phyloP scores from a whole-genome alignment of 2,329 filamentous ascomycete genomes.

The Cercospora berteroae region DNA sequence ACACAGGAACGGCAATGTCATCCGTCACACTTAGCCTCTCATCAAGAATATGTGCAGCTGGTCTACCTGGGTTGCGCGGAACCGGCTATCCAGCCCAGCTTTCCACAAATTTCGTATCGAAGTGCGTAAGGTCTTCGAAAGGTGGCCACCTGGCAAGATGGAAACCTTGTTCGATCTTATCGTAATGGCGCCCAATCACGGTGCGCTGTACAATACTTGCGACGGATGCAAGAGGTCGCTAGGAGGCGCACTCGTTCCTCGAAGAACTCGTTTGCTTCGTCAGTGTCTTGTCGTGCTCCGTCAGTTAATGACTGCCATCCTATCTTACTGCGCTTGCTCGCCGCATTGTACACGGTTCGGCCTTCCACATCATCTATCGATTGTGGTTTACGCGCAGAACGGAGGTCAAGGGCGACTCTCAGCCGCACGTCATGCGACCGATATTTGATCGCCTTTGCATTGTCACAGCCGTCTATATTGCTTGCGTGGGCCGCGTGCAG shows the following conservation, averaged over 20 bases:
- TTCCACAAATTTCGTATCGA: neutral
- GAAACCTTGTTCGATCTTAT: neutral
- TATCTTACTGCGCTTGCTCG: neutral
- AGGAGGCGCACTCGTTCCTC: neutral
- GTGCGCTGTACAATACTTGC: neutral
- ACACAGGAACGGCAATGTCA: neutral
- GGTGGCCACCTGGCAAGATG: neutral
- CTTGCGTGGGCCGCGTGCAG: neutral
- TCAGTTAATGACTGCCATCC: neutral
- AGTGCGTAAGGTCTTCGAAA: neutral
- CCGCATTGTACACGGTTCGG: neutral
- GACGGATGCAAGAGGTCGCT: neutral
- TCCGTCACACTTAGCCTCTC: neutral
- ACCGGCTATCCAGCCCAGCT: neutral
- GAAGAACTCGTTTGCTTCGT: neutral
- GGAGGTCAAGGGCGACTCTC: neutral
- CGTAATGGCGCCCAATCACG: neutral
- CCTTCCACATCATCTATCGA: neutral
- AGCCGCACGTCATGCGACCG: neutral
- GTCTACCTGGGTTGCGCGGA: neutral
- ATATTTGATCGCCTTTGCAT: neutral
- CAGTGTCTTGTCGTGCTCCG: neutral
- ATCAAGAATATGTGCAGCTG: neutral
- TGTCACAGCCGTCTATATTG: neutral
- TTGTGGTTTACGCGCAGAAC: neutral